These are phyloP conservation scores for Leccinum solheimii DNA, from an alignment of 1,284 basidiomycete species.

Conservation along the genomic window DNA sequence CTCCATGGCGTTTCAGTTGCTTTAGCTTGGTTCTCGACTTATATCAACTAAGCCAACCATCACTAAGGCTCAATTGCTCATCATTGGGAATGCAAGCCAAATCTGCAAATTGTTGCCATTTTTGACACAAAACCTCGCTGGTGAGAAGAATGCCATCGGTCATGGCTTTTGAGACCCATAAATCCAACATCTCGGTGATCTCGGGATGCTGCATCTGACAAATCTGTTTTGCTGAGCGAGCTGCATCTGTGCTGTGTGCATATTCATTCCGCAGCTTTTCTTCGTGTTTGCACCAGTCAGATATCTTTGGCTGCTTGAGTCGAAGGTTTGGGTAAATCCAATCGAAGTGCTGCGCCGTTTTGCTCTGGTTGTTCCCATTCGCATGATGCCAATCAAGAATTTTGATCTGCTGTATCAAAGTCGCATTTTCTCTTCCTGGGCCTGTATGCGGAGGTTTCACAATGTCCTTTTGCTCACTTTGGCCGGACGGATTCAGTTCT, in stretches of 20 bases:
- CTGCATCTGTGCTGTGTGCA: background rate
- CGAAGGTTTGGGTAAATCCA: background rate
- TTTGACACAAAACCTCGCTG: background rate
- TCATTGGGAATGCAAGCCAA: background rate
- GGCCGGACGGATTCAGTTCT: background rate
- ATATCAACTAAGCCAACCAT: constrained; percentile 2
- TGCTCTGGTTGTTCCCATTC: background rate
- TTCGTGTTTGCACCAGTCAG: background rate
- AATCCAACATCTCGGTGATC: background rate
- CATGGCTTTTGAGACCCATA: background rate
- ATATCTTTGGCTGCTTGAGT: background rate
- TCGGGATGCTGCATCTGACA: background rate
- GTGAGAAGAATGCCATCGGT: background rate
- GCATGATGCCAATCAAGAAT: background rate
- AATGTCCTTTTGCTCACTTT: background rate
- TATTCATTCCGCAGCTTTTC: background rate
- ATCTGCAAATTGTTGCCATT: background rate
- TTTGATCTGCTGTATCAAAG: background rate
- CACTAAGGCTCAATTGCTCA: background rate
- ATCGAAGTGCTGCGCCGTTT: background rate
- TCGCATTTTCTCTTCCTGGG: background rate
- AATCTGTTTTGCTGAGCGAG: background rate
- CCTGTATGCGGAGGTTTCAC: background rate
- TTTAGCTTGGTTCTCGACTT: background rate
- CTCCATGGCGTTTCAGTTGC: background rate